Percentiles rank a stretch among this genome's conserved stretches.
Evolutionary conservation across 352 stramenopile species (phyloP).

Genomic region (Ophiocytium majus): DNA sequence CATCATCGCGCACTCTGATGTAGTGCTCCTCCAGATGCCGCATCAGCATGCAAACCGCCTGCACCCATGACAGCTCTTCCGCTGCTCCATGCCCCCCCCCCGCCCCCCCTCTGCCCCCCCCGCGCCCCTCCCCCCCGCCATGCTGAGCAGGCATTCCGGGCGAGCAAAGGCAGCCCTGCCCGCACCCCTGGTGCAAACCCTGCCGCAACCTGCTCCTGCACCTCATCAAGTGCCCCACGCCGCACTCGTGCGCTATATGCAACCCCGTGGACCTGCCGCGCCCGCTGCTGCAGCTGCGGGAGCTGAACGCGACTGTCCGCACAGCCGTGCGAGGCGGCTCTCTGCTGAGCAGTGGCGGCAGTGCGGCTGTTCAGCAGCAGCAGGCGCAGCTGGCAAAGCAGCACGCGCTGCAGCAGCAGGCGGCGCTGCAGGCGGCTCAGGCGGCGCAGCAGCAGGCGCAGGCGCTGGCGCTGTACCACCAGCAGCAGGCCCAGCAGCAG

Average conservation of each 20-base stretch:
- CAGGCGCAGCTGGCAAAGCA: not conserved
- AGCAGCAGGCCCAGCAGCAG: not conserved
- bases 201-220: slow-evolving; percentile 58
- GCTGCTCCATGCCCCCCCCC: not conserved
- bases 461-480: not conserved
- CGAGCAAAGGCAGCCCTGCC: slow-evolving; percentile 40
- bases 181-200: slow-evolving; percentile 56
- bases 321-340: not conserved
- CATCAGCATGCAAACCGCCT: not conserved
- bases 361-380: not conserved
- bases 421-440: not conserved
- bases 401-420: not conserved
- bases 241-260: slow-evolving; percentile 51
- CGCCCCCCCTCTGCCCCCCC: not conserved
- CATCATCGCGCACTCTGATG: not conserved
- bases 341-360: too few species aligned
- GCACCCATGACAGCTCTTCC: not conserved
- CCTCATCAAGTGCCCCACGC: slow-evolving; percentile 47
- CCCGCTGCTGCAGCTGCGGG: slow-evolving; percentile 32
- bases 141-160: not conserved
- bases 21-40: not conserved
- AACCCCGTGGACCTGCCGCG: slow-evolving; percentile 44
- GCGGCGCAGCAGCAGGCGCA: not conserved
- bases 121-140: not conserved
- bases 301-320: slow-evolving; percentile 26